Evolutionary conservation across 2,329 filamentous ascomycete species (phyloP).

Genomic region (Aspergillus clavatus): DNA sequence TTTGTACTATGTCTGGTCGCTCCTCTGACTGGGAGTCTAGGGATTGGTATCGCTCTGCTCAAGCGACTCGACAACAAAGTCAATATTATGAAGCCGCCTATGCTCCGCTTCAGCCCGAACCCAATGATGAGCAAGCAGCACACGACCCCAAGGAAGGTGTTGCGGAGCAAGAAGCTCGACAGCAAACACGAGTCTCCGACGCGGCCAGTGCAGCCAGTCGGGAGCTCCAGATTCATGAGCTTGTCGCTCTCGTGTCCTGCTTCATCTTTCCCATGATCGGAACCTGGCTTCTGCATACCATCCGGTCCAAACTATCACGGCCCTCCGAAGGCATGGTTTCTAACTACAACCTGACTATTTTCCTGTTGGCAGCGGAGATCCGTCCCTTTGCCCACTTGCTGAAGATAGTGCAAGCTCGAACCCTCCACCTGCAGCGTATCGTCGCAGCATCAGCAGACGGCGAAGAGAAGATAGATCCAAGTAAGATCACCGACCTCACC

Average conservation of each 20-base stretch:
- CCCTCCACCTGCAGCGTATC: slow-evolving; percentile 72
- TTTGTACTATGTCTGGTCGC: slow-evolving; percentile 4
- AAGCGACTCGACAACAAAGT: slow-evolving; percentile 53
- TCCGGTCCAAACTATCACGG: slow-evolving; percentile 73
- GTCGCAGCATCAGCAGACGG: slow-evolving; percentile 44
- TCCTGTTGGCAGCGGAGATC: slow-evolving; percentile 80
- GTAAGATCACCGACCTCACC: slow-evolving; percentile 52
- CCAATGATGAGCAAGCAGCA: slow-evolving; percentile 19
- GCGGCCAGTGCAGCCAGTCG: slow-evolving; percentile 42
- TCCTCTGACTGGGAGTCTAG: slow-evolving; percentile 33
- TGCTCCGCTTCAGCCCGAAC: slow-evolving; percentile 21
- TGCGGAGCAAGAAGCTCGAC: slow-evolving; percentile 2
- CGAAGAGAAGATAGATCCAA: slow-evolving; percentile 22
- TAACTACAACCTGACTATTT: slow-evolving; percentile 88
- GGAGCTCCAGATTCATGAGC: slow-evolving; percentile 71
- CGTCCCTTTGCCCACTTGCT: slow-evolving; percentile 77
- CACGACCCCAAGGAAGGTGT: slow-evolving; percentile 6
- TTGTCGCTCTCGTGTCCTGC: slow-evolving; percentile 69
- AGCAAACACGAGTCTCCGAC: slow-evolving; percentile 8
- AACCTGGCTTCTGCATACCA: slow-evolving; percentile 77
- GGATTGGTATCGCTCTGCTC: slow-evolving; percentile 71
- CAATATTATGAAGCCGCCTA: slow-evolving; percentile 18
- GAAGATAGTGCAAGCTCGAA: slow-evolving; percentile 72
- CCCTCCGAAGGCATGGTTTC: slow-evolving; percentile 84
- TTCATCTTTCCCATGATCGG: slow-evolving; percentile 73